Percentiles rank a stretch among this genome's conserved stretches.
Conservation (phyloP, 306 rosid genomes). For the Sicyos baderoa region DNA sequence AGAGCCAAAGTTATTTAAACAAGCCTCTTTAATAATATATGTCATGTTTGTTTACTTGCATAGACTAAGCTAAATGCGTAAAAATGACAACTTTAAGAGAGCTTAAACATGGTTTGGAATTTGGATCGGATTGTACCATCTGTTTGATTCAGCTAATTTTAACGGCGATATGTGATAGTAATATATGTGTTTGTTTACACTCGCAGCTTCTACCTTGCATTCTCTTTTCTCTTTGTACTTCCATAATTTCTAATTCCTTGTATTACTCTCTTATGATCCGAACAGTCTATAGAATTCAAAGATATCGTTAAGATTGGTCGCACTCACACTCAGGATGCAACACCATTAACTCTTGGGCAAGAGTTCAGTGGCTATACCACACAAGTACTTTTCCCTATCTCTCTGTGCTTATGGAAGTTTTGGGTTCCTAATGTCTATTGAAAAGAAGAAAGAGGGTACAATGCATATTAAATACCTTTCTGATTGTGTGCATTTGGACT, state of each 20-base stretch:
- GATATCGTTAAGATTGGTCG: constrained; percentile 97
- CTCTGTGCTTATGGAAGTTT: constrained; percentile 5
- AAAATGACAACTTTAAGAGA: background rate
- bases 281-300: constrained; percentile 81
- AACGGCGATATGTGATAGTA: background rate
- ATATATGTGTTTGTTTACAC: constrained; percentile 3
- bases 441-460: constrained; percentile 13
- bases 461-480: constrained; percentile 18
- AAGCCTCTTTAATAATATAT: too few species aligned
- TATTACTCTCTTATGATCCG: constrained; percentile 11
- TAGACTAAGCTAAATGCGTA: background rate
- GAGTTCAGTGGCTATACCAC: constrained; percentile 97
- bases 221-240: background rate
- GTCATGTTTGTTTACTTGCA: background rate
- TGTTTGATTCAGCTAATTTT: background rate
- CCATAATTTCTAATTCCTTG: background rate
- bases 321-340: constrained; percentile 97
- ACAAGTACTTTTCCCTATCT: constrained; percentile 51
- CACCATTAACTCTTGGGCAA: constrained; percentile 97
- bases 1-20: background rate
- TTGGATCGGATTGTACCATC: background rate
- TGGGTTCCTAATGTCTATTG: background rate
- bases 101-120: background rate
- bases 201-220: background rate
- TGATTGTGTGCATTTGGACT: constrained; percentile 29